Conservation (phyloP, 805 yeast species). For the Jamesozyma jinghongensis region DNA sequence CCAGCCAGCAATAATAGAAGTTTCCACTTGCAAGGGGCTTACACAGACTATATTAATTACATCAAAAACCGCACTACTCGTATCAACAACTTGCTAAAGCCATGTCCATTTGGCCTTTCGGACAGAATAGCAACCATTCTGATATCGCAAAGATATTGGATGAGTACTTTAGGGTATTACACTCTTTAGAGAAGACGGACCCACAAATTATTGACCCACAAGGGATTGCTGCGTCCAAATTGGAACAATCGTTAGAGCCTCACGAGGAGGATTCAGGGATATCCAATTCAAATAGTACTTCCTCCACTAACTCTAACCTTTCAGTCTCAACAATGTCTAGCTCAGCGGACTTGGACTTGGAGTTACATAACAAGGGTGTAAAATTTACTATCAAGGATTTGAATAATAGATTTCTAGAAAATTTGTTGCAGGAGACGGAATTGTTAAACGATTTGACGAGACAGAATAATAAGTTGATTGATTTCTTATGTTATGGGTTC, state of each 20-base stretch:
- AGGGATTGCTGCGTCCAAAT: no score
- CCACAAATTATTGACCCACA: no score
- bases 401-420: conserved; percentile 30
- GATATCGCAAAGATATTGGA: conserved; percentile 35
- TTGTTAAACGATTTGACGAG: conserved; percentile 33
- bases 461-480: conserved; percentile 34
- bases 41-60: no score
- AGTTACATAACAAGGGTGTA: background rate
- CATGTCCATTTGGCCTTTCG: conserved; percentile 41
- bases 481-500: conserved; percentile 39
- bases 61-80: no score
- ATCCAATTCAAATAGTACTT: background rate
- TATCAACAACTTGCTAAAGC: no score
- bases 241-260: background rate
- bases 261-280: background rate
- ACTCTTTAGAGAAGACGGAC: conserved; percentile 14
- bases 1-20: no score
- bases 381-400: conserved; percentile 6
- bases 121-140: conserved; percentile 30
- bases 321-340: background rate
- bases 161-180: conserved; percentile 30
- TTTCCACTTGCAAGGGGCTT: no score
- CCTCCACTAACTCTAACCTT: background rate
- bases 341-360: background rate
- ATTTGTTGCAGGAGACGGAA: conserved; percentile 33